Percentiles rank a stretch among this genome's conserved stretches.
phyloP scores from a whole-genome alignment of 2,329 filamentous ascomycete genomes.

The Reticulascus tulasneorum region DNA sequence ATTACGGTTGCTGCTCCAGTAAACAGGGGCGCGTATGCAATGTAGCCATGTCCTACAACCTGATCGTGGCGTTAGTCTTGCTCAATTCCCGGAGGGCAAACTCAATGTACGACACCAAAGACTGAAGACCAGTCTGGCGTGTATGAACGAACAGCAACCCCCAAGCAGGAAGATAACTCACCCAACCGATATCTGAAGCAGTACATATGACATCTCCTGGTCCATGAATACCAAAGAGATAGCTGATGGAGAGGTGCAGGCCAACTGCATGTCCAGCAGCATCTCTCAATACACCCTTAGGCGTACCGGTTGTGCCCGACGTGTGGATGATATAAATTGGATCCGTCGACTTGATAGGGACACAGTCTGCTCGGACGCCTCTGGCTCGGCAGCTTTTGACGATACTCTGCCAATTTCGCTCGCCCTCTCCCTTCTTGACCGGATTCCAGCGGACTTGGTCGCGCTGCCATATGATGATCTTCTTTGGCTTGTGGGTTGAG shows the following conservation, averaged over 20 bases:
- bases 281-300: constrained; percentile 79
- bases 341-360: constrained; percentile 74
- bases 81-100: too few relatives aligned
- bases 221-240: constrained; percentile 77
- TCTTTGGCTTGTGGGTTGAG: constrained; percentile 66
- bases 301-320: constrained; percentile 74
- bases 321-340: constrained; percentile 90
- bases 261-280: constrained; percentile 86
- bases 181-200: constrained; percentile 88
- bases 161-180: constrained; percentile 17
- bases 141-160: too few relatives aligned
- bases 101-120: too few relatives aligned
- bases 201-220: constrained; percentile 74
- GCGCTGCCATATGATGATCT: constrained; percentile 80
- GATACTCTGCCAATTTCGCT: constrained; percentile 76
- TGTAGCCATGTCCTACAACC: constrained; percentile 67
- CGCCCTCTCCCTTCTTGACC: constrained; percentile 60
- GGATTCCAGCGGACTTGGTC: constrained; percentile 71
- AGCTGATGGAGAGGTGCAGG: constrained; percentile 74
- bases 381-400: constrained; percentile 66
- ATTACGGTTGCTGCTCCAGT: constrained; percentile 81
- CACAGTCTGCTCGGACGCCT: constrained; percentile 66
- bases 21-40: constrained; percentile 82
- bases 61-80: neutral
- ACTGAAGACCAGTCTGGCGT: too few relatives aligned